Evolutionary conservation across 2,329 filamentous ascomycete species (phyloP).

Genomic region (Penicillium sp.): DNA sequence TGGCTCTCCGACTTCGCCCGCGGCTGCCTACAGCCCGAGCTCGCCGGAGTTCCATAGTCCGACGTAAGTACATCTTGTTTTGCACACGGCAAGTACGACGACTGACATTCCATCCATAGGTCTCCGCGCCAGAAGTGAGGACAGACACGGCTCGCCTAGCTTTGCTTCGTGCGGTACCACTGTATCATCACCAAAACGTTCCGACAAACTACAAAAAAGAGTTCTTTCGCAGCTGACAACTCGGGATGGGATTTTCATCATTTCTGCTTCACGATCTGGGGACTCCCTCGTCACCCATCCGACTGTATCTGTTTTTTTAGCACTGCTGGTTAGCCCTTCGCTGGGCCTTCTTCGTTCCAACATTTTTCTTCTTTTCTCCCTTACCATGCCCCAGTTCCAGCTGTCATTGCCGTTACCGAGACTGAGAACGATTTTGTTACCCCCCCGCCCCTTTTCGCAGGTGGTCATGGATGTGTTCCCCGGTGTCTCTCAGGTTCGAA

Average conservation of each 20-base stretch:
- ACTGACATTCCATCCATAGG: slow-evolving; percentile 29
- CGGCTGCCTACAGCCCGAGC: slow-evolving; percentile 48
- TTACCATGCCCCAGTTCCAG: slow-evolving; percentile 23
- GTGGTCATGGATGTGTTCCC: slow-evolving; percentile 10
- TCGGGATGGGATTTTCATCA: slow-evolving; percentile 44
- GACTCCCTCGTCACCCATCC: slow-evolving; percentile 25
- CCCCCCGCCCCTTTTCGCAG: slow-evolving; percentile 15
- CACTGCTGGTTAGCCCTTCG: slow-evolving; percentile 21
- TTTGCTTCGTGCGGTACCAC: slow-evolving; percentile 32
- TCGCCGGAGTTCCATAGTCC: slow-evolving; percentile 46
- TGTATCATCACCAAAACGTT: slow-evolving; percentile 42
- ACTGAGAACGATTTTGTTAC: slow-evolving; percentile 35
- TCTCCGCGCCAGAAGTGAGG: slow-evolving; percentile 44
- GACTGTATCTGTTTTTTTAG: slow-evolving; percentile 38
- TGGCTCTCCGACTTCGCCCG: slow-evolving; percentile 48
- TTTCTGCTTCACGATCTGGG: slow-evolving; percentile 36
- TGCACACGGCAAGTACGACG: background rate
- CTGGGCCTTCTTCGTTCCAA: slow-evolving; percentile 18
- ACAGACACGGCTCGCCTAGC: slow-evolving; percentile 22
- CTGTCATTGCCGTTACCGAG: slow-evolving; percentile 28
- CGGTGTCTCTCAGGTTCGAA: slow-evolving; percentile 27
- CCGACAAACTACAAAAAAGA: slow-evolving; percentile 37
- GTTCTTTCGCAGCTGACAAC: slow-evolving; percentile 40
- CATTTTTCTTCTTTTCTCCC: slow-evolving; percentile 18
- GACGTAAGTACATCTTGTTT: slow-evolving; percentile 36